These are phyloP conservation scores for Apiospora kogelbergensis DNA, from an alignment of 2,329 filamentous ascomycete species.

Conservation along the genomic window DNA sequence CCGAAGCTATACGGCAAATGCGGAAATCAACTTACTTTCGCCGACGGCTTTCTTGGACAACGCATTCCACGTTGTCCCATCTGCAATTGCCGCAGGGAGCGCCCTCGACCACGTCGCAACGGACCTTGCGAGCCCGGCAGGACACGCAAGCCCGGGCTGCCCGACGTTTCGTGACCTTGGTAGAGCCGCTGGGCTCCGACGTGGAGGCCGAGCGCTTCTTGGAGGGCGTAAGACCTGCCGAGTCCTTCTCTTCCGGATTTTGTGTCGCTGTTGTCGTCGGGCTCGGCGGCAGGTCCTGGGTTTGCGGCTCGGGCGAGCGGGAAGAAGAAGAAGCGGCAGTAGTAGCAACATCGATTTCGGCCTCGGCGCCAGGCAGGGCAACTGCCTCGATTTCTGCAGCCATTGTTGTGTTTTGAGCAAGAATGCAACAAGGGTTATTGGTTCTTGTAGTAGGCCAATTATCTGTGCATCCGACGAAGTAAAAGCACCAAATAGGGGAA, in stretches of 20 bases:
- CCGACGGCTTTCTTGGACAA: slow-evolving; percentile 78
- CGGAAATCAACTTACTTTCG: slow-evolving; percentile 67
- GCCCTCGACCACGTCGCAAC: slow-evolving; percentile 90
- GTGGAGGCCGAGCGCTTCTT: slow-evolving; percentile 33
- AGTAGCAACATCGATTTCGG: background rate
- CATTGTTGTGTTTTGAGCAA: slow-evolving; percentile 10
- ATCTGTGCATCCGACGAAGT: slow-evolving; percentile 8
- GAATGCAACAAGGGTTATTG: slow-evolving; percentile 24
- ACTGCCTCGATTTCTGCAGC: background rate
- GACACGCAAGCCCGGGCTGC: slow-evolving; percentile 91
- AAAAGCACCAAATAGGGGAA: slow-evolving; percentile 10
- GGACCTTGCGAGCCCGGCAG: slow-evolving; percentile 85
- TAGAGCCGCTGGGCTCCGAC: slow-evolving; percentile 33
- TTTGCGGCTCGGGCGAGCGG: background rate
- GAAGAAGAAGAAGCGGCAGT: background rate
- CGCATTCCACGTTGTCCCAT: slow-evolving; percentile 75
- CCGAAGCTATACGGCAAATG: background rate
- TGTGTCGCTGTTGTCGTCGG: background rate
- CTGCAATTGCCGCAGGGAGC: slow-evolving; percentile 87
- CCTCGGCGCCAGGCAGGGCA: background rate
- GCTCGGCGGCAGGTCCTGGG: background rate
- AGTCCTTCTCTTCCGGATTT: slow-evolving; percentile 1
- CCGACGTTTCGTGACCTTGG: slow-evolving; percentile 69
- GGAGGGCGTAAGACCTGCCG: background rate
- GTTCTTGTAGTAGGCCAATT: slow-evolving; percentile 14